Percentiles rank a stretch among this genome's conserved stretches.
Conservation (phyloP, 1,284 basidiomycete genomes). For the Singerocomus inundabilis region DNA sequence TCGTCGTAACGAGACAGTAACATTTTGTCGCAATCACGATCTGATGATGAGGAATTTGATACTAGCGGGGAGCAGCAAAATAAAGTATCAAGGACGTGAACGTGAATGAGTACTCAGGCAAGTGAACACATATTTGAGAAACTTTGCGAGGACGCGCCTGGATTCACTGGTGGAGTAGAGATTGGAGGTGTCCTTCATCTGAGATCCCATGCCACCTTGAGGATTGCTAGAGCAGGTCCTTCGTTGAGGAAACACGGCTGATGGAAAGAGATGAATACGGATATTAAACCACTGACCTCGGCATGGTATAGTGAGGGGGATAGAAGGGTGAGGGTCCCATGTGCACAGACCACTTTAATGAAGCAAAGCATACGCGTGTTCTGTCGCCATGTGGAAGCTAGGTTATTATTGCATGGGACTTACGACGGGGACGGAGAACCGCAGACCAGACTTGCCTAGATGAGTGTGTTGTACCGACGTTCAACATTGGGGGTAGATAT, state of each 20-base stretch:
- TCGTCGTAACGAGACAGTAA: conserved; percentile 22
- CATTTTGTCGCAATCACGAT: conserved; percentile 48
- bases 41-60: conserved; percentile 54
- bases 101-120: too few relatives aligned
- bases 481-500: too few relatives aligned
- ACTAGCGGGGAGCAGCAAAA: conserved; percentile 34
- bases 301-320: not conserved
- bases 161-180: conserved; percentile 53
- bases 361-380: too few relatives aligned
- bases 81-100: not conserved
- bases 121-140: conserved; percentile 44
- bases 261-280: too few relatives aligned
- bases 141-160: conserved; percentile 48
- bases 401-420: too few relatives aligned
- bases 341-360: conserved; percentile 36
- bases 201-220: conserved; percentile 48
- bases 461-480: too few relatives aligned
- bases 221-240: conserved; percentile 39
- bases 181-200: conserved; percentile 59
- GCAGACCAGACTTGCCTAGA: too few relatives aligned
- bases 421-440: too few relatives aligned
- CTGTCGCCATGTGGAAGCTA: too few relatives aligned
- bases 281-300: not conserved
- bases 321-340: too few relatives aligned
- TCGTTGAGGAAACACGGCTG: conserved; percentile 46